Evolutionary conservation across 1,284 basidiomycete genomes (phyloP), one percentile per base, ranked within the genome.

Genomic region (Fomitiporia mediterranea): DNA sequence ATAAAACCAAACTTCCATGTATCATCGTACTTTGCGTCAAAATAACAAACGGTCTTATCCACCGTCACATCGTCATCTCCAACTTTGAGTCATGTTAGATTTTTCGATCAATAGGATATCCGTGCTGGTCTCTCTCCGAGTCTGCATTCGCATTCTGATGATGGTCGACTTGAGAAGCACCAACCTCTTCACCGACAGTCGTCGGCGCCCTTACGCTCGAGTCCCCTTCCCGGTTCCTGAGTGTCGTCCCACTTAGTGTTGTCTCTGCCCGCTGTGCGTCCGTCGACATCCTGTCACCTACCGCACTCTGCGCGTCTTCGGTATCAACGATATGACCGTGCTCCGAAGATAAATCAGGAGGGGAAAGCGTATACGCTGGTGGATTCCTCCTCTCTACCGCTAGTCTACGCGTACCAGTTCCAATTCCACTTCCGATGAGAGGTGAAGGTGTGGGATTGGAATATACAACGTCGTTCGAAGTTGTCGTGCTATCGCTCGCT

Each of bases 31-130:
- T 6, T 34, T n/a, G n/a, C n/a, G n/a, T n/a, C n/a, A n/a, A n/a
- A n/a, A n/a, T n/a, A n/a, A n/a, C n/a, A n/a, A n/a, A n/a, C n/a
- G n/a, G n/a, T n/a, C n/a, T n/a, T n/a, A n/a, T n/a, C n/a, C n/a
- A n/a, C n/a, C n/a, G n/a, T n/a, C n/a, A n/a, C n/a, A n/a, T n/a
- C n/a, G n/a, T n/a, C n/a, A n/a, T n/a, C n/a, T n/a, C n/a, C n/a
- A n/a, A n/a, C n/a, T n/a, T n/a, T n/a, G n/a, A n/a, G n/a, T n/a
- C n/a, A n/a, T n/a, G n/a, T n/a, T 43, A 54, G 9, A 30, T 34
- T 35, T 58, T 58, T 30, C 51, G 30, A 40, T 58, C 56, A 46
- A 30, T 39, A 43, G 44, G 42, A 39, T 48, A 58, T 9, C 56
- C 56, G 47, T 54, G 21, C 27, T 3, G n/a, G 30, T 47, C 52